A percentile compares a stretch with the other conserved stretches of the same genome.
Evolutionary conservation across 768 basidiomycete genomes (phyloP).

Genomic region (Russula dissimulans): DNA sequence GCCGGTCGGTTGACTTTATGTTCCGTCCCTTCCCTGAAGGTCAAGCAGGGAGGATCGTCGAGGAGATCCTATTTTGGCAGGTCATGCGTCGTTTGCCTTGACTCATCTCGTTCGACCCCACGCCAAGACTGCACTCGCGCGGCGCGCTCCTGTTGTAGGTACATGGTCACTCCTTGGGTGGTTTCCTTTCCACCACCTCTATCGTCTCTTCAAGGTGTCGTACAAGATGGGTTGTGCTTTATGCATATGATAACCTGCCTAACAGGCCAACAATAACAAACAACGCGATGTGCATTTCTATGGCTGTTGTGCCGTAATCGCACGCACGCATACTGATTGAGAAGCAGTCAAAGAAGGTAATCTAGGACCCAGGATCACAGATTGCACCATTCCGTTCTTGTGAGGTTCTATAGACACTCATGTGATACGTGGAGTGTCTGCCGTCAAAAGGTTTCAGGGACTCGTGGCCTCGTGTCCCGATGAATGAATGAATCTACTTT

Average conservation of each 20-base stretch:
- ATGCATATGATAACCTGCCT: background rate
- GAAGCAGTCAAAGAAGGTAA: background rate
- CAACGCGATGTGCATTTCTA: background rate
- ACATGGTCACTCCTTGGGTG: slow-evolving; percentile 17
- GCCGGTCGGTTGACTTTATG: background rate
- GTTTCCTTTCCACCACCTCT: background rate
- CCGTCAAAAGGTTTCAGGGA: background rate
- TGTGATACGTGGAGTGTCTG: background rate
- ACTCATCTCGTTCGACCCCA: slow-evolving; percentile 18
- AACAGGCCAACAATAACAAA: too few relatives aligned
- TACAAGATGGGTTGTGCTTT: background rate
- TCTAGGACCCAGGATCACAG: background rate
- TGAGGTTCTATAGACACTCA: background rate
- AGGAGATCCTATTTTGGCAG: slow-evolving; percentile 14
- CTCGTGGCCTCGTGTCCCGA: background rate
- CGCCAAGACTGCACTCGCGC: slow-evolving; percentile 19
- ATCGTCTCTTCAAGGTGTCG: background rate
- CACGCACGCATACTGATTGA: background rate
- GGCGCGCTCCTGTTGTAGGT: slow-evolving; percentile 15
- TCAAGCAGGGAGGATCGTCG: slow-evolving; percentile 19
- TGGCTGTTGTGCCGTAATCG: background rate
- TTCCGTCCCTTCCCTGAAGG: background rate
- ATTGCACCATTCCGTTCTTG: too few relatives aligned
- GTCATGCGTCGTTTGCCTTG: slow-evolving; percentile 10
- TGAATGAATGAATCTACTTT: background rate